Evolutionary conservation across 306 rosid species (phyloP).

Genomic region (Inga oerstediana): DNA sequence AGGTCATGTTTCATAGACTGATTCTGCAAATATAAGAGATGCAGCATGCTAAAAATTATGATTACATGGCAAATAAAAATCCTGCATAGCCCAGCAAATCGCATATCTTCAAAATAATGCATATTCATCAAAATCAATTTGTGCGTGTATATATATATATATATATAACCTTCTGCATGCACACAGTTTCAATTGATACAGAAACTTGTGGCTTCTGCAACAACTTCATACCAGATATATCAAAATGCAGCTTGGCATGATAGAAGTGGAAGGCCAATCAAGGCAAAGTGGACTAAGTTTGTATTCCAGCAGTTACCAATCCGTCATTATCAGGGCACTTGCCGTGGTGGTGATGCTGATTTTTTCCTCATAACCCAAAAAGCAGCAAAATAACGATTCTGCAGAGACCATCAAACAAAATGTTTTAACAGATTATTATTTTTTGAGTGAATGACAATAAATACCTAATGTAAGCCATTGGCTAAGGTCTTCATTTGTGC

Average conservation of each 20-base stretch:
- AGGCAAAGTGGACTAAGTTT: not conserved
- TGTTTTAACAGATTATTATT: not conserved
- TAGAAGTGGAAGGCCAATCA: not conserved
- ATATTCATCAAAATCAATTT: not conserved
- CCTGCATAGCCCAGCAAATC: not conserved
- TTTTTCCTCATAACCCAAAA: conserved; percentile 91
- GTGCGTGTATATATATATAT: not conserved
- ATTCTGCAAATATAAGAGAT: not conserved
- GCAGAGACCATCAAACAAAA: conserved; percentile 41
- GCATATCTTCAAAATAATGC: not conserved
- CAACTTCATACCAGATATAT: not conserved
- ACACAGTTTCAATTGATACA: not conserved
- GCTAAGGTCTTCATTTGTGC: not conserved
- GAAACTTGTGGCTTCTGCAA: not conserved
- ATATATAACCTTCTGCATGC: not conserved
- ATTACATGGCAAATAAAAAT: not conserved
- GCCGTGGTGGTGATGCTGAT: conserved; percentile 33
- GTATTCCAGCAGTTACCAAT: conserved; percentile 1
- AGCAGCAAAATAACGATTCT: conserved; percentile 87
- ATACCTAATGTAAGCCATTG: not conserved
- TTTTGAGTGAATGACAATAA: not conserved
- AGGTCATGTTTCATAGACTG: not conserved
- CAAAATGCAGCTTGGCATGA: conserved; percentile 13
- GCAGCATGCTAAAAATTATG: not conserved
- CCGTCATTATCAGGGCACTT: conserved; percentile 17